Evolutionary conservation across 2,329 filamentous ascomycete genomes (phyloP).

Genomic region (Apiospora pterosperma): DNA sequence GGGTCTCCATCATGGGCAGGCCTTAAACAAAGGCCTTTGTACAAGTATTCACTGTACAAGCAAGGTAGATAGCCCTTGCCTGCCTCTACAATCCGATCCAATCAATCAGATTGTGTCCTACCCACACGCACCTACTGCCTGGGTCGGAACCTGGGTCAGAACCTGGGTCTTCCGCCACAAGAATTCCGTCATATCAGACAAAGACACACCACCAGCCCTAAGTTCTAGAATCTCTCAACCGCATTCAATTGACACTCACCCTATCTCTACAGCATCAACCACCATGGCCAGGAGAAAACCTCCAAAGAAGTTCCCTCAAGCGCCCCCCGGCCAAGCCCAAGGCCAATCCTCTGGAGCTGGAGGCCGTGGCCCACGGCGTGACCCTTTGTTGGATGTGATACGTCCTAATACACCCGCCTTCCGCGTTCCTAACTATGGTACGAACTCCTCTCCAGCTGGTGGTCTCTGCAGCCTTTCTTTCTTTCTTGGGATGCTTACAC

Average conservation of each 20-base stretch:
- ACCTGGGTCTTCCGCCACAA: not conserved
- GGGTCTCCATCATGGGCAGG: not conserved
- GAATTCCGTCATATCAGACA: not conserved
- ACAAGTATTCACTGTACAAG: not conserved
- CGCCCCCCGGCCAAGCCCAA: not conserved
- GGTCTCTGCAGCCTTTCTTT: not conserved
- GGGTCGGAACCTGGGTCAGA: too few species aligned
- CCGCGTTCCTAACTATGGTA: not conserved
- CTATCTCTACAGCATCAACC: not conserved
- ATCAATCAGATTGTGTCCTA: not conserved
- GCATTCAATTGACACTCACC: not conserved
- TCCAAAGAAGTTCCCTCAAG: not conserved
- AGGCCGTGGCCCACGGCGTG: not conserved
- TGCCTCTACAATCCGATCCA: not conserved
- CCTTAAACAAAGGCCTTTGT: not conserved
- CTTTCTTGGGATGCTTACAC: not conserved
- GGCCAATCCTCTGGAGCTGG: not conserved
- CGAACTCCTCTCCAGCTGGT: not conserved
- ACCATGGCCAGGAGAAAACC: not conserved
- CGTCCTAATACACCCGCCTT: not conserved
- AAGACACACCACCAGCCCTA: not conserved
- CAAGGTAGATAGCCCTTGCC: not conserved
- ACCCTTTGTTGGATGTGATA: not conserved
- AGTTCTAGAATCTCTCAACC: not conserved
- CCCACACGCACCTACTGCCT: not conserved